These are phyloP conservation scores for Axilococcus clingmanii DNA, from an alignment of 139 green algal species.

Conservation along the genomic window DNA sequence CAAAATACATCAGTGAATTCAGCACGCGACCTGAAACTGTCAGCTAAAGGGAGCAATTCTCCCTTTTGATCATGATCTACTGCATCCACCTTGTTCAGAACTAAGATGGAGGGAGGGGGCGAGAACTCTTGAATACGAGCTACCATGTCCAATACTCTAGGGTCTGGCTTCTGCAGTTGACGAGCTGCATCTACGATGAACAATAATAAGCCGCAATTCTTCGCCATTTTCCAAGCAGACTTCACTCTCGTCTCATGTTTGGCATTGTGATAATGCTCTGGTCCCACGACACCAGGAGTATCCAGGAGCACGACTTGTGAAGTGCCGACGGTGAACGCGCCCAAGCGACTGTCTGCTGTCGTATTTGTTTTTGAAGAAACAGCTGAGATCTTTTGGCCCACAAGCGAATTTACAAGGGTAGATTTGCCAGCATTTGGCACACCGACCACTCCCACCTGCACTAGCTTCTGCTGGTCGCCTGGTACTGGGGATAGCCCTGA, in stretches of 20 bases:
- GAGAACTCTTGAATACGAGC: not conserved
- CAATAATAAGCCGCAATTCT: constrained; percentile 46
- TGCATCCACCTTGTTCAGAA: constrained; percentile 49
- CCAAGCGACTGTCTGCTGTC: constrained; percentile 42
- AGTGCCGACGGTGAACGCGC: constrained; percentile 37
- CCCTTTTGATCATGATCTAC: not conserved
- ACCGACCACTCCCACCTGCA: constrained; percentile 59
- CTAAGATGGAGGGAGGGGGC: constrained; percentile 11
- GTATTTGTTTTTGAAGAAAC: constrained; percentile 81
- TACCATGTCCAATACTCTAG: constrained; percentile 20
- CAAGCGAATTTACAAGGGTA: constrained; percentile 70
- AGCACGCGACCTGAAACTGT: not conserved
- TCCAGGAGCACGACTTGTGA: constrained; percentile 54
- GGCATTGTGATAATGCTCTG: constrained; percentile 4
- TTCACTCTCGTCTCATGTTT: constrained; percentile 34
- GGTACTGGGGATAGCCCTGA: not conserved
- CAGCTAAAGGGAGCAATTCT: constrained; percentile 7
- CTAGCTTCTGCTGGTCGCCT: constrained; percentile 9
- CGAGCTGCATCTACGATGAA: constrained; percentile 57
- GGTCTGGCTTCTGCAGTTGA: constrained; percentile 38
- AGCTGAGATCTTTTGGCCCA: constrained; percentile 54
- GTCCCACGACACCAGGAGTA: constrained; percentile 55
- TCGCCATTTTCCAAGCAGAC: constrained; percentile 46
- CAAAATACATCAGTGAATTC: constrained; percentile 23
- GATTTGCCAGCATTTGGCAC: constrained; percentile 80